Evolutionary conservation across 768 basidiomycete genomes (phyloP), one percentile per base, ranked within the genome.

Genomic region (Mycena vulgaris): DNA sequence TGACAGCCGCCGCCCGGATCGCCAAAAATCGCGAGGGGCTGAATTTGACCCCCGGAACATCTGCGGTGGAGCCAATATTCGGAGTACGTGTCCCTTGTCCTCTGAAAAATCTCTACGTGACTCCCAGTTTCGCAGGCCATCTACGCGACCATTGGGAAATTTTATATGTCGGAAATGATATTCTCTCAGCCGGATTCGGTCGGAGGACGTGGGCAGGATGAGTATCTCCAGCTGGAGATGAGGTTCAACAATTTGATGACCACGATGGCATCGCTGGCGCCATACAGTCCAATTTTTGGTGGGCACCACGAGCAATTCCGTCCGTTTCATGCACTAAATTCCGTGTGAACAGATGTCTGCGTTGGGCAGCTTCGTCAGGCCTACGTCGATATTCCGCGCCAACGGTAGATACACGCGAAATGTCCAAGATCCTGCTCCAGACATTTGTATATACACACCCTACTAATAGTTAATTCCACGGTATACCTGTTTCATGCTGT

Each of bases 1-100:
- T 64, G 4, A 30, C 63, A 13, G 63, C 56, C 27, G 62, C 61
- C 14, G 55, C 11, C 2, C 61, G 62, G 4, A 63, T 69, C 23
- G 52, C 28, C 5, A n/a, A 8, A 3, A 48, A 23, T 10, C 7
- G 53, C 2, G 51, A 17, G 16, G 27, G 47, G 5, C 1, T 53
- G 19, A 19, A 52, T 6, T 3, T n/a, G 6, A 37, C 53, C 3
- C 21, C 40, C 19, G 19, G n/a, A 13, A 3, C 17, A 3, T 19
- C 19, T 17, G 31, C 19, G n/a, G 28, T 33, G 3, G 58, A 60
- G 6, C 45, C 45, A n/a, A 19, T 30, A 27, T 33, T 63, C 25
- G 49, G 51, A 23, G 49, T 53, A 0, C 17, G 0, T 30, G n/a
- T 21, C 7, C 14, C 17, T 40, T n/a, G n/a, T n/a, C n/a, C n/a